These are phyloP conservation scores for Ilex paraguariensis DNA, from an alignment of 305 asterid species.

Conservation along the genomic window DNA sequence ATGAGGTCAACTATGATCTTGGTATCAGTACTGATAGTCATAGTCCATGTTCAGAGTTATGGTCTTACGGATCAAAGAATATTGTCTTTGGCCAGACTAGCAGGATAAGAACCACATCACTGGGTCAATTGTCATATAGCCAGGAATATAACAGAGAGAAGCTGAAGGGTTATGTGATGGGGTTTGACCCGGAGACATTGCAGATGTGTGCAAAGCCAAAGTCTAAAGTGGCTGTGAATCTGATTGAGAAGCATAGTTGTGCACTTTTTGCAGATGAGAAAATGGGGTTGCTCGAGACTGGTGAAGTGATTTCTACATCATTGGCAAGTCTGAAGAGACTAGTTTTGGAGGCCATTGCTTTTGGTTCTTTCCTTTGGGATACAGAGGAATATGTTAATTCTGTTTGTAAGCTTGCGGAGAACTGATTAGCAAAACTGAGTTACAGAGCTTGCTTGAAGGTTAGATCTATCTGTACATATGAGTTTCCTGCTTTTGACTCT, in stretches of 20 bases:
- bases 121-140: conserved; percentile 25
- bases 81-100: conserved; percentile 22
- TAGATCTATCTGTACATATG: conserved; percentile 10
- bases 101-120: conserved; percentile 21
- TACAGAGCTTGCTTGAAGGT: conserved; percentile 1
- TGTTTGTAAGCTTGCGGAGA: conserved; percentile 53
- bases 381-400: conserved; percentile 43
- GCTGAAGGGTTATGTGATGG: conserved; percentile 49
- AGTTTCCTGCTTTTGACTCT: conserved; percentile 8
- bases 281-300: conserved; percentile 28
- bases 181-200: conserved; percentile 49
- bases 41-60: conserved; percentile 19
- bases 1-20: conserved; percentile 17
- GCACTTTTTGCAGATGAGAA: conserved; percentile 65
- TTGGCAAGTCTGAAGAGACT: conserved; percentile 76
- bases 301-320: conserved; percentile 57
- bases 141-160: conserved; percentile 17
- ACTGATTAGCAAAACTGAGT: conserved; percentile 19
- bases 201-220: conserved; percentile 62
- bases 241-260: conserved; percentile 60
- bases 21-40: conserved; percentile 15
- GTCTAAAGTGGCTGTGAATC: conserved; percentile 57
- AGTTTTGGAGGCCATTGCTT: conserved; percentile 82
- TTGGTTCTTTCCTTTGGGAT: conserved; percentile 78
- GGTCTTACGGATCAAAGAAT: conserved; percentile 31